Evolutionary conservation across 2,329 filamentous ascomycete genomes (phyloP), one percentile per base, ranked within the genome.

Genomic region (Aspergillus neoniger): DNA sequence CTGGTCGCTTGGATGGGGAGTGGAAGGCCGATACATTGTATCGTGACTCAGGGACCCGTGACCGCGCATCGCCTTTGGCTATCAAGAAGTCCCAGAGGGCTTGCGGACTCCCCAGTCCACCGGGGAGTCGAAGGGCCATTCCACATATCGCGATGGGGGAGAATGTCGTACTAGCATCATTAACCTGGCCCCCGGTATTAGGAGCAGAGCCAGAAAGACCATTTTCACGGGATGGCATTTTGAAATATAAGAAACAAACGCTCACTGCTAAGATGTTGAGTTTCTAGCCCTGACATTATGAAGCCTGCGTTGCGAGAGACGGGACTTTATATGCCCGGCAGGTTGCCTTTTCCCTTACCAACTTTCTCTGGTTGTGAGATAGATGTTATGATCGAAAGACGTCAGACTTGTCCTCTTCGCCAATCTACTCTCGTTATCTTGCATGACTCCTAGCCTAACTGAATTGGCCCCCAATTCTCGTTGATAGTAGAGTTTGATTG

Each of bases 11-110:
- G 9, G 25, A 19, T 8, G 49, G 47, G 7, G 48, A 52, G 54
- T 57, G 28, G 54, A 41, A 57, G 3, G 44, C 55, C 8, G 21
- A 60, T n/a, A 62, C 51, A 52, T 73, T 69, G 49, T 66, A 70
- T 38, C 71, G 63, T 48, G 1, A 48, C 44, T 39, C 38, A 32
- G 25, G 55, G 3, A 51, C 38, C 17, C n/a, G 17, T 14, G n/a
- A 23, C 12, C 55, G 44, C 3, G 63, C 63, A 58, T 64, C 63
- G 3, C 43, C 28, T 15, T 61, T 58, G 12, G 53, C 14, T n/a
- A 63, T 3, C 3, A 67, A 43, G 36, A 67, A 61, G 5, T 64
- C 50, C 65, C 63, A 67, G 0, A 65, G 49, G 15, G 64, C 48
- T n/a, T 64, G 53, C 2, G 63, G 62, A n/a, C 50, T 28, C 19